Percentiles rank a stretch among this genome's conserved stretches.
Conservation (phyloP, 148 eudicot species). For the Chenopodium berlandieri region DNA sequence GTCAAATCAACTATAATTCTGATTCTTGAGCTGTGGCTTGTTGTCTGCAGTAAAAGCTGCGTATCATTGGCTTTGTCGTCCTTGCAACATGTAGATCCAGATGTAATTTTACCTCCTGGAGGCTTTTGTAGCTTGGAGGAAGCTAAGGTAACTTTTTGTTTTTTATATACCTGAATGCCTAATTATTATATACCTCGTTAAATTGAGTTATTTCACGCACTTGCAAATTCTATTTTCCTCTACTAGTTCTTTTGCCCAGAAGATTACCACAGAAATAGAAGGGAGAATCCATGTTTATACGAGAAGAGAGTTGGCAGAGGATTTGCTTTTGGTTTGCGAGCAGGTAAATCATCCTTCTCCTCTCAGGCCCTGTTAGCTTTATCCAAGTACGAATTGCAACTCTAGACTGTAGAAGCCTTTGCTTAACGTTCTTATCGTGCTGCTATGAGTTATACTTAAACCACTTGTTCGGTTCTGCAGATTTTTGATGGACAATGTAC, state of each 20-base stretch:
- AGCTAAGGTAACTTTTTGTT: constrained; percentile 30
- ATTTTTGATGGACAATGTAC: neutral
- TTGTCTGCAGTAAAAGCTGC: constrained; percentile 63
- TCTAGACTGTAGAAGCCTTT: neutral
- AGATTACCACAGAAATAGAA: constrained; percentile 34
- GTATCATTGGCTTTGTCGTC: constrained; percentile 54
- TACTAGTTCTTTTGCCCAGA: constrained; percentile 67
- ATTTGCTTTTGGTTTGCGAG: neutral
- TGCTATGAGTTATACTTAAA: neutral
- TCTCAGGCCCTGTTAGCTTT: neutral
- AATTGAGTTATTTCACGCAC: neutral
- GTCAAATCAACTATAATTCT: neutral
- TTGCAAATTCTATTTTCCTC: constrained; percentile 22
- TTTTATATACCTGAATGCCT: no score
- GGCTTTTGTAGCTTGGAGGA: constrained; percentile 78
- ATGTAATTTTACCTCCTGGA: constrained; percentile 57
- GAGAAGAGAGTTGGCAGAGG: constrained; percentile 8
- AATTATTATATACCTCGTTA: neutral
- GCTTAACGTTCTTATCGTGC: neutral
- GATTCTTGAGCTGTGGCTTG: constrained; percentile 13
- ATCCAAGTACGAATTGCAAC: neutral
- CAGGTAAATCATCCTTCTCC: constrained; percentile 14
- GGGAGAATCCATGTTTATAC: neutral
- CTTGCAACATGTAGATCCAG: constrained; percentile 52
- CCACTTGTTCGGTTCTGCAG: constrained; percentile 8